Evolutionary conservation across 192 early-diverging fungal genomes (phyloP), one percentile per base, ranked within the genome.

Genomic region (Gryganskiella cystojenkinii): DNA sequence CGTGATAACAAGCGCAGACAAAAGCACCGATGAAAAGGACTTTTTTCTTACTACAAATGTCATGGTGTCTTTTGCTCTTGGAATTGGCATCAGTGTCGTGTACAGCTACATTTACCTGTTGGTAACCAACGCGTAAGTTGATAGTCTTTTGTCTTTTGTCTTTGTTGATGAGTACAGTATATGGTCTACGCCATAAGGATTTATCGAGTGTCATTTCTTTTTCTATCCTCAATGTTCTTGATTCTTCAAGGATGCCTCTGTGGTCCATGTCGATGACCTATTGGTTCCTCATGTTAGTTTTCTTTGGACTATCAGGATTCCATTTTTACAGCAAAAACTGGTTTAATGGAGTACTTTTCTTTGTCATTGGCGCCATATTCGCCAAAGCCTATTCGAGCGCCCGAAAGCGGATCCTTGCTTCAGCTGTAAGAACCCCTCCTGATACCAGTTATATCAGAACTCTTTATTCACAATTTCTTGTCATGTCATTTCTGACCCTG

Each of bases 81-180:
- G 79, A 85, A 80, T 88, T 37, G 80, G 83, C 27, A 72, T 89
- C 44, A 88, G 88, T 56, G 43, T 87, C 10, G 56, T 58, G 33
- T 58, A 58, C 37, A 58, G 56, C 37, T 58, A 58, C 56, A 27
- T 82, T 17, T 89, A 89, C 61, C 53, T 88, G 64, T 20, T 83
- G 2, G 50, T 85, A 24, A 78, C 86, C 79, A 84, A 88, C 64
- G 61, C 75, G 73, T 85, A 61, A 47, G 59, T 47, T 49, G 44
- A 47, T 45, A 31, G 37, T 43, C 31, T 56, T 56, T 56, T 56
- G 31, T 56, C 33, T 56, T 56, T 37, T n/a, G n/a, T n/a, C n/a
- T n/a, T n/a, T n/a, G n/a, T 56, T 28, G n/a, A 25, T 53, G 27
- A 20, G n/a, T 53, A 27, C 51, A 53, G 51, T 53, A 22, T 53